Base-by-base conservation (phyloP, 1,284 basidiomycete genomes). In the Cryptococcus amylolentus region DNA sequence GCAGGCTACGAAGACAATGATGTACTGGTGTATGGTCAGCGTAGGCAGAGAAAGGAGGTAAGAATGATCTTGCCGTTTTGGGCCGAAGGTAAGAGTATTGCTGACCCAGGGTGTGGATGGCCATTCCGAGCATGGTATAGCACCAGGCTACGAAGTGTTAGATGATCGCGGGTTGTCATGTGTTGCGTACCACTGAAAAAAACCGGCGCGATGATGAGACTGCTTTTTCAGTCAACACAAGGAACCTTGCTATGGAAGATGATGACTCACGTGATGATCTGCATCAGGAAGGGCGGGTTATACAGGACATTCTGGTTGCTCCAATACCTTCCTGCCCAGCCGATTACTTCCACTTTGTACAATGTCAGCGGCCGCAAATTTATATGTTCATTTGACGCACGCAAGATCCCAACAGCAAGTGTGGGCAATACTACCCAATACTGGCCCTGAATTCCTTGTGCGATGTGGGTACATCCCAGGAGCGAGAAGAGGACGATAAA, bases 381-480 rank as follows among this genome's bases (percentile, higher is more conserved):
- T 45, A 13, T 26, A 16, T 13, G 13, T 45, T 9, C 43, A 26
- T 45, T 14, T 10, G 27, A 38, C 47, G 12, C 20, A 49, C 47
- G 35, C 18, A 58, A 20, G 28, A 48, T 51, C 7, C 62, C 62
- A 6, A 61, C 26, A 5, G 57, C 55, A 10, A 64, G 49, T 14
- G 62, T 61, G 2, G 62, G 62, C 23, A 54, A 64, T 39, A 55
- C 52, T 38, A 61, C 50, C 62, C 62, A 64, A 47, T 61, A 61
- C 49, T 61, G 61, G 42, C 27, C 54, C 48, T 85, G 84, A 2
- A 76, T 41, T 3, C 74, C 78, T 80, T 60, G 20, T 2, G 35
- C 51, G 9, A 53, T 50, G 58, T 42, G 62, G 45, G 56, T 5
- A 10, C 53, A 18, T 14, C 31, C 26, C 14, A 48, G 40, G 13